These are phyloP conservation scores for Hyaloscypha bicolor DNA, from an alignment of 495 filamentous ascomycete species.

Conservation along the genomic window DNA sequence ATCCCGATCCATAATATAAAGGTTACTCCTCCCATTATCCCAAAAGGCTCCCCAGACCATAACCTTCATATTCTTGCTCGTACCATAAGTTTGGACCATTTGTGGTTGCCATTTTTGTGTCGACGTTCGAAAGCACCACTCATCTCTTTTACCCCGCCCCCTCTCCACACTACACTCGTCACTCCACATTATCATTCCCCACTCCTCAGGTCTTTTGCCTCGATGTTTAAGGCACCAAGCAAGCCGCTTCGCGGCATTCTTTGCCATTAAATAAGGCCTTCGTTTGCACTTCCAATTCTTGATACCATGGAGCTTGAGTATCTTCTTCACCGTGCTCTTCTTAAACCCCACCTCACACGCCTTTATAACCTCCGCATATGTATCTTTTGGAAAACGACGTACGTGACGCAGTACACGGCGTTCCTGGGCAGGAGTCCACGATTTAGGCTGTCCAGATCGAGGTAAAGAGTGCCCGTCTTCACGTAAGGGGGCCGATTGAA, in stretches of 20 bases:
- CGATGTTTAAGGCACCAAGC: background rate
- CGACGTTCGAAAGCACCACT: slow-evolving; percentile 8
- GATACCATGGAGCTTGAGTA: background rate
- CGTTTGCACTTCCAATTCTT: background rate
- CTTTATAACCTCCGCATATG: background rate
- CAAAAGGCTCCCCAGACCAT: slow-evolving; percentile 19
- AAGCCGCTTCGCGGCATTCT: background rate
- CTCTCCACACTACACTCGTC: slow-evolving; percentile 13
- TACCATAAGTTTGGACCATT: slow-evolving; percentile 12
- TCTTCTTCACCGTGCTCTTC: background rate
- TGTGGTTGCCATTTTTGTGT: background rate
- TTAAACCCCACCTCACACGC: background rate
- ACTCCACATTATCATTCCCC: slow-evolving; percentile 1
- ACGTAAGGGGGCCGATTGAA: background rate
- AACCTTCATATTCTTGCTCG: background rate
- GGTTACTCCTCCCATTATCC: slow-evolving; percentile 1
- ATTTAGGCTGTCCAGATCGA: background rate
- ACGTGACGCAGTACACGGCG: background rate
- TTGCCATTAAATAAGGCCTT: background rate
- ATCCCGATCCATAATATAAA: slow-evolving; percentile 18
- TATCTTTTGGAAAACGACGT: background rate
- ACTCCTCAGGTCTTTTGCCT: background rate
- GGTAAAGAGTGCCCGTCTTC: background rate
- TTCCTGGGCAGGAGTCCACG: background rate
- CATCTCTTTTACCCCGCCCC: slow-evolving; percentile 3